Evolutionary conservation across 106 monocot genomes (phyloP).

Genomic region (Apostasia shenzhenica): DNA sequence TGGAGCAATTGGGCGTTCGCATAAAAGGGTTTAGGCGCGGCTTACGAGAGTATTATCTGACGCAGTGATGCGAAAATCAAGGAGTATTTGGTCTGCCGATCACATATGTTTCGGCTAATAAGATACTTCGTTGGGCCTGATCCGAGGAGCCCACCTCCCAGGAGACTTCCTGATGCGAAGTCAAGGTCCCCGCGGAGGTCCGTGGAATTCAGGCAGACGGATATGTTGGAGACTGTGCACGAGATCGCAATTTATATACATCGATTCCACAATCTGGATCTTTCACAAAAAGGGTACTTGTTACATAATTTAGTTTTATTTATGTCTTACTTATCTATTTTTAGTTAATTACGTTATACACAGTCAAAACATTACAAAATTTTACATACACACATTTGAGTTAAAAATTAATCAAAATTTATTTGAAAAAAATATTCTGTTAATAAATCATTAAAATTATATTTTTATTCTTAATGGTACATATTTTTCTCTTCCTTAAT

Average conservation of each 20-base stretch:
- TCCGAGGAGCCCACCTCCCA: conserved; percentile 18
- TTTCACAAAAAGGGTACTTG: conserved; percentile 90
- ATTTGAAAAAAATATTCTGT: too few species aligned
- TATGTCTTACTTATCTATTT: too few species aligned
- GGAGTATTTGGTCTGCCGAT: background rate
- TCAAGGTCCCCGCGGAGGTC: conserved; percentile 11
- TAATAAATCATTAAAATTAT: too few species aligned
- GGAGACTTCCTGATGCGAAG: conserved; percentile 19
- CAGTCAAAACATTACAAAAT: too few species aligned
- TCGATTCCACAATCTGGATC: conserved; percentile 96
- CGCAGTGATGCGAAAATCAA: conserved; percentile 40
- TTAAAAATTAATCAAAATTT: too few species aligned
- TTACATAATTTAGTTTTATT: too few species aligned
- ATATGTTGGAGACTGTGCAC: conserved; percentile 82
- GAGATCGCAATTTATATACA: conserved; percentile 95
- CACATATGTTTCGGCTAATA: conserved; percentile 47
- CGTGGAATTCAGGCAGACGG: conserved; percentile 42
- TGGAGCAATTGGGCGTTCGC: background rate
- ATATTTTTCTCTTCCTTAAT: too few species aligned
- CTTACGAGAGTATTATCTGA: background rate
- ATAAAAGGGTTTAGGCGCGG: background rate
- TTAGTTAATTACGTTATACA: too few species aligned
- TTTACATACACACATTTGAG: too few species aligned
- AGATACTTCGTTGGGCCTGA: conserved; percentile 33
- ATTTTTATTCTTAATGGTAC: too few species aligned